phyloP scores from a whole-genome alignment of 1,284 basidiomycete species.

The Ceratobasidium theobromae region DNA sequence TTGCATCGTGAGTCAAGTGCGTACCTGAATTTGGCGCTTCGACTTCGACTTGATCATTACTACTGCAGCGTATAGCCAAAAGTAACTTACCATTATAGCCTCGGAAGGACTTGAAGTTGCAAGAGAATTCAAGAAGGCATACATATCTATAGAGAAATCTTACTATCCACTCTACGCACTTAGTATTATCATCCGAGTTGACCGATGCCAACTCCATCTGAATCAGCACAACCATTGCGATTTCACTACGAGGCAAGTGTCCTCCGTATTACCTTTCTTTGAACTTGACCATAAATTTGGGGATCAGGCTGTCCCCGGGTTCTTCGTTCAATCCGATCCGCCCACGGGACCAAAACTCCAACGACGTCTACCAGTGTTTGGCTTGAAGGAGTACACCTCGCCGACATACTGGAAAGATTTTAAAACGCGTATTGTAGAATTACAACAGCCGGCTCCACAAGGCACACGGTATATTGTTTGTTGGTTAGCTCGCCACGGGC shows the following conservation, averaged over 20 bases:
- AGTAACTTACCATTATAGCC: too few species aligned
- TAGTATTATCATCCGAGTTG: too few species aligned
- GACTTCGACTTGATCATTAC: too few species aligned
- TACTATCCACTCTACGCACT: too few species aligned
- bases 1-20: too few species aligned
- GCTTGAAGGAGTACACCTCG: slow-evolving; percentile 54
- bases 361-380: slow-evolving; percentile 56
- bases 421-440: slow-evolving; percentile 45
- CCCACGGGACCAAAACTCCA: slow-evolving; percentile 38
- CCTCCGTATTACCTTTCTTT: neutral
- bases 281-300: neutral
- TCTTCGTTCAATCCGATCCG: slow-evolving; percentile 44
- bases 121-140: too few species aligned
- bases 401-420: slow-evolving; percentile 58
- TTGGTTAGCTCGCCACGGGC: slow-evolving; percentile 67
- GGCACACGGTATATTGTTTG: slow-evolving; percentile 61
- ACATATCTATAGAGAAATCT: too few species aligned
- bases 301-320: slow-evolving; percentile 44
- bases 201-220: too few species aligned
- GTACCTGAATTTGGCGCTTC: too few species aligned
- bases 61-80: too few species aligned
- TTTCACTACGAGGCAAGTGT: slow-evolving; percentile 7
- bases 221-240: neutral
- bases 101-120: too few species aligned
- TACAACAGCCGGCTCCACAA: slow-evolving; percentile 50